Base-by-base conservation (phyloP, 176 grass and related monocot genomes). In the Melocanna baccifera region DNA sequence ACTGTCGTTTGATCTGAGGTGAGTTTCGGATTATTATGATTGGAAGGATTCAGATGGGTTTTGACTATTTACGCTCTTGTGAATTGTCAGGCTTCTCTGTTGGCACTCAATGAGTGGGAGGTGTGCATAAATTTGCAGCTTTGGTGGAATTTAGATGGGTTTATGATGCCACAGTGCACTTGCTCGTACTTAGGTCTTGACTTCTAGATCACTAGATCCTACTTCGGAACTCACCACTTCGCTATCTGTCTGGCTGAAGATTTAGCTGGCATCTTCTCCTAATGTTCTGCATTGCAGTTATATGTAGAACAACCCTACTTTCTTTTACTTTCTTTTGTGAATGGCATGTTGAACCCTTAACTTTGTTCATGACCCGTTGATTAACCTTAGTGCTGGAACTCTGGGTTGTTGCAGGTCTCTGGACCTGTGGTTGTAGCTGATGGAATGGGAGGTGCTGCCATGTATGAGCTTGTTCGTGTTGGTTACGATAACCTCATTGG, bases 381-480 rank as follows among this genome's bases (percentile, higher is more conserved):
- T 46, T 69, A 57, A 34, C 26, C 25, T 74, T 22, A 26, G 20
- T 56, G 19, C 39, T 41, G 56, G 22, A 77, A 8, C 42, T 12
- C 39, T 26, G 25, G 39, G 20, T 86, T 58, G 28, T 64, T 84
- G 1, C 72, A 94, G 94, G 94, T 97, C 13, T 97, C 94, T 82
- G 94, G 94, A 48, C 94, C 91, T 80, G 94, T 97, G 56, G 94
- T 97, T 4, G 94, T 97, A 67, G 94, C 94, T 52, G 91, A 97
- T 92, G 94, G 94, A 86, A 97, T 97, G 94, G 90, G 76, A 13
- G 90, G 83, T 86, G 90, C 90, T 80, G 90, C 86, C 50, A 89
- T 88, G 90, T 92, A 88, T 79, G 86, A 88, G 71, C 86, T 92
- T 22, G 90, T 89, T 43, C 83, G 86, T 89, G 90, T 92, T 79